Conservation (phyloP, 2,329 filamentous ascomycete species). For the Clonostachys byssicola region DNA sequence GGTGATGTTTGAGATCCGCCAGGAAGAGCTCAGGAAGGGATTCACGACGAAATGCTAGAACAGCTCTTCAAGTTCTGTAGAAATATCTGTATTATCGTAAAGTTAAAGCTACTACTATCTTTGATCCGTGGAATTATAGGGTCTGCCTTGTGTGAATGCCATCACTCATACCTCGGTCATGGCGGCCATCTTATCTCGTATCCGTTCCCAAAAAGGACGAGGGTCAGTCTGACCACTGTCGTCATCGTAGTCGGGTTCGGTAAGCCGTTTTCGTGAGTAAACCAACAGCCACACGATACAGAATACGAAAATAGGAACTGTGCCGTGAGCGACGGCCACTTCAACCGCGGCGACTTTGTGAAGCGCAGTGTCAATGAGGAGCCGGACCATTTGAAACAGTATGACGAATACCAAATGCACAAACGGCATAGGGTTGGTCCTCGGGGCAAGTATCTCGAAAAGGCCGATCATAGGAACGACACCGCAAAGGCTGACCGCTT, state of each 20-base stretch:
- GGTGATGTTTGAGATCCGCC: constrained; percentile 94
- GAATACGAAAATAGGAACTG: constrained; percentile 49
- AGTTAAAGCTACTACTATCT: too few species aligned
- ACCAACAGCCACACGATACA: constrained; percentile 45
- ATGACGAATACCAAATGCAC: constrained; percentile 56
- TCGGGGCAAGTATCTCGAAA: constrained; percentile 67
- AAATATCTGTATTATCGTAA: not conserved
- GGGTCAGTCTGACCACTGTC: constrained; percentile 31
- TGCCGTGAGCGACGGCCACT: constrained; percentile 49
- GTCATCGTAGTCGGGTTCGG: constrained; percentile 37
- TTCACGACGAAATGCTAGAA: constrained; percentile 75
- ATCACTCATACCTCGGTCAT: not conserved
- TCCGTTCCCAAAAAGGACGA: not conserved
- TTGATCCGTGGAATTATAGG: not conserved
- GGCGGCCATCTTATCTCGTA: not conserved
- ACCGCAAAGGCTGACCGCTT: constrained; percentile 68
- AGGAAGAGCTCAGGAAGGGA: constrained; percentile 77
- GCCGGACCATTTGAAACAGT: too few species aligned
- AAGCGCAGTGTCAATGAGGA: too few species aligned
- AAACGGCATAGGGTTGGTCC: constrained; percentile 56
- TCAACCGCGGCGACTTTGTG: too few species aligned
- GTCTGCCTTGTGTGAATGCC: not conserved
- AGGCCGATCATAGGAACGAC: constrained; percentile 71
- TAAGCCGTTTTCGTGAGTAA: constrained; percentile 42
- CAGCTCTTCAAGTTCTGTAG: too few species aligned